Percentiles rank a stretch among this genome's conserved stretches.
Conservation (phyloP, 2,329 filamentous ascomycete genomes). For the Sclerotinia spermophila region DNA sequence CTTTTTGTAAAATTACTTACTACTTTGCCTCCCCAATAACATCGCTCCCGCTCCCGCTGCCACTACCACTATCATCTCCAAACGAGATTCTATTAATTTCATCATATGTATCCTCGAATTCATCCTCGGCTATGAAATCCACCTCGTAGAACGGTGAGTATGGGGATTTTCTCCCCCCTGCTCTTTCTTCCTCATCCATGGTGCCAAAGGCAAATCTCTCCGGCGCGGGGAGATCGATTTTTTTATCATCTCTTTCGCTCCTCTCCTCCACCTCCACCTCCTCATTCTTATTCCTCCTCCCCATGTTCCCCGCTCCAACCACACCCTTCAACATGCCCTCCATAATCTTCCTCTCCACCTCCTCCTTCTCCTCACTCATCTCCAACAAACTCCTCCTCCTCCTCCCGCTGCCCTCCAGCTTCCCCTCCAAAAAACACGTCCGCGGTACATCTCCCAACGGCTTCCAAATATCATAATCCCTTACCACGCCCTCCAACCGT, state of each 20-base stretch:
- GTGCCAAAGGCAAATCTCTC: neutral
- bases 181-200: neutral
- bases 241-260: neutral
- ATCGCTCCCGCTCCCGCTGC: too few relatives aligned
- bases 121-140: neutral
- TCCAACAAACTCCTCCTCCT: constrained; percentile 18
- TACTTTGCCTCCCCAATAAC: neutral
- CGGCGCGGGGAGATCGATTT: neutral
- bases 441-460: constrained; percentile 27
- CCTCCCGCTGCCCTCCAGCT: neutral
- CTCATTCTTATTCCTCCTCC: neutral
- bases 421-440: constrained; percentile 23
- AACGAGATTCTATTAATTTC: neutral
- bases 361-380: constrained; percentile 18
- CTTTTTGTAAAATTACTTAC: too few relatives aligned
- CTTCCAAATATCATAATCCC: constrained; percentile 27
- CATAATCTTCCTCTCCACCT: constrained; percentile 9
- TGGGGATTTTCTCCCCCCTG: neutral
- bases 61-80: neutral
- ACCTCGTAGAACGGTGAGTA: neutral
- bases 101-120: neutral
- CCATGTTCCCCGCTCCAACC: neutral
- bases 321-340: constrained; percentile 4
- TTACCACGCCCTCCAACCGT: constrained; percentile 22
- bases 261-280: neutral